Conservation (phyloP, 1,284 basidiomycete species). For the Puccinia triticina region DNA sequence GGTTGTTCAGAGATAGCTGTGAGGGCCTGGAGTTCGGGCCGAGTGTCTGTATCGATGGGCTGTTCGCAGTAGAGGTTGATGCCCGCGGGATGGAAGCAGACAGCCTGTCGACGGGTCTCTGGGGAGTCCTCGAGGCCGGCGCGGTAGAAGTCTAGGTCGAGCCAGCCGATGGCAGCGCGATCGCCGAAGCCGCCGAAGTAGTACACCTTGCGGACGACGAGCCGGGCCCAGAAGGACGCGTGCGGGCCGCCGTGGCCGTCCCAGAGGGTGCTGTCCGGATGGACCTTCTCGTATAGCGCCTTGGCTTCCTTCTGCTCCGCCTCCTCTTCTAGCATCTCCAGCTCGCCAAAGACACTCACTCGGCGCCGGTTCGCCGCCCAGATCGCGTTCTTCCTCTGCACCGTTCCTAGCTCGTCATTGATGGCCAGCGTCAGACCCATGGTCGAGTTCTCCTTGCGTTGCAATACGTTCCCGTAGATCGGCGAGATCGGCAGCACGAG, state of each 20-base stretch:
- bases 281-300: slow-evolving; percentile 26
- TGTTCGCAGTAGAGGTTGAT: slow-evolving; percentile 48
- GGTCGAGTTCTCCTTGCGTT: background rate
- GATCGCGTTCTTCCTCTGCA: background rate
- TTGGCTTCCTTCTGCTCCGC: background rate
- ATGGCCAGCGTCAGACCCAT: slow-evolving; percentile 28
- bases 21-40: background rate
- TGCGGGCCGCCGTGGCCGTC: slow-evolving; percentile 23
- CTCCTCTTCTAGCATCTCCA: background rate
- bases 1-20: background rate
- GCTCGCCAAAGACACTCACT: slow-evolving; percentile 28
- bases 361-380: slow-evolving; percentile 45
- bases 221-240: slow-evolving; percentile 25
- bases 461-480: slow-evolving; percentile 41
- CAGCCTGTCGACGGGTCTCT: background rate
- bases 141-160: slow-evolving; percentile 26
- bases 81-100: slow-evolving; percentile 35
- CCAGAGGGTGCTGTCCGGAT: slow-evolving; percentile 45
- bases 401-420: slow-evolving; percentile 39
- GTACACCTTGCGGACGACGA: slow-evolving; percentile 25
- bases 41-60: slow-evolving; percentile 23
- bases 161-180: slow-evolving; percentile 45
- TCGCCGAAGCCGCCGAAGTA: slow-evolving; percentile 52
- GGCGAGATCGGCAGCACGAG: slow-evolving; percentile 42
- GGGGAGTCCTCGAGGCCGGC: background rate